Evolutionary conservation across 441 rosid genomes (phyloP).

Genomic region (Biscutella laevigata): DNA sequence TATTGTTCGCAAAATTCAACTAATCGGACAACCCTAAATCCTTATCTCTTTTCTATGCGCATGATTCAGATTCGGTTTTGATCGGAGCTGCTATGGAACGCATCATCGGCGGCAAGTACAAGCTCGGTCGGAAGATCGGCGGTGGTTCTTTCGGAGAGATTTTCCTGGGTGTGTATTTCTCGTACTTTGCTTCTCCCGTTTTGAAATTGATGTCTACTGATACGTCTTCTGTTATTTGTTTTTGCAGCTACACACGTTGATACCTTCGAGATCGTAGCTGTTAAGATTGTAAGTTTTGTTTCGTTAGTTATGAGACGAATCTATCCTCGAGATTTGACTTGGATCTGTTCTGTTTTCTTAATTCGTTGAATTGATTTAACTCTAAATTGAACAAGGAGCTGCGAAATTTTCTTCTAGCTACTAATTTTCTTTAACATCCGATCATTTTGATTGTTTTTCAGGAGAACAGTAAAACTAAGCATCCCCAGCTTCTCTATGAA

Average conservation of each 20-base stretch:
- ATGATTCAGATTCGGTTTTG: slow-evolving; percentile 24
- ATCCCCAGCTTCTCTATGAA: slow-evolving; percentile 57
- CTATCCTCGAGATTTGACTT: slow-evolving; percentile 1
- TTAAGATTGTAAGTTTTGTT: slow-evolving; percentile 70
- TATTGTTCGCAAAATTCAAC: not conserved
- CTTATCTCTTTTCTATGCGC: slow-evolving; percentile 16
- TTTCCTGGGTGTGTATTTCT: slow-evolving; percentile 47
- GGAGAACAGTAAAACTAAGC: slow-evolving; percentile 61
- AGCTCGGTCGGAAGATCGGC: slow-evolving; percentile 94
- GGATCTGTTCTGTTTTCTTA: slow-evolving; percentile 9
- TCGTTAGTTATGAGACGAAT: not conserved
- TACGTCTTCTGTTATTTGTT: not conserved
- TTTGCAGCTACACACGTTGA: slow-evolving; percentile 82
- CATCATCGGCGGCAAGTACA: slow-evolving; percentile 74
- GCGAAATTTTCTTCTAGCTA: slow-evolving; percentile 2
- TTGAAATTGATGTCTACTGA: not conserved
- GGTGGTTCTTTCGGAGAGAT: slow-evolving; percentile 95
- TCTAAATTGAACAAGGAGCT: slow-evolving; percentile 1
- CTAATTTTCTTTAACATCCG: not conserved
- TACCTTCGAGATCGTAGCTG: slow-evolving; percentile 88
- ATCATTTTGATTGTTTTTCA: slow-evolving; percentile 13
- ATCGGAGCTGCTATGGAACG: slow-evolving; percentile 53
- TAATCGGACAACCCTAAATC: slow-evolving; percentile 21
- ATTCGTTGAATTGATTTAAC: not conserved
- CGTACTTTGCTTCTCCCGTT: not conserved